Evolutionary conservation across 352 stramenopile genomes (phyloP), one percentile per base, ranked within the genome.

Genomic region (Phytophthora agathidicida): DNA sequence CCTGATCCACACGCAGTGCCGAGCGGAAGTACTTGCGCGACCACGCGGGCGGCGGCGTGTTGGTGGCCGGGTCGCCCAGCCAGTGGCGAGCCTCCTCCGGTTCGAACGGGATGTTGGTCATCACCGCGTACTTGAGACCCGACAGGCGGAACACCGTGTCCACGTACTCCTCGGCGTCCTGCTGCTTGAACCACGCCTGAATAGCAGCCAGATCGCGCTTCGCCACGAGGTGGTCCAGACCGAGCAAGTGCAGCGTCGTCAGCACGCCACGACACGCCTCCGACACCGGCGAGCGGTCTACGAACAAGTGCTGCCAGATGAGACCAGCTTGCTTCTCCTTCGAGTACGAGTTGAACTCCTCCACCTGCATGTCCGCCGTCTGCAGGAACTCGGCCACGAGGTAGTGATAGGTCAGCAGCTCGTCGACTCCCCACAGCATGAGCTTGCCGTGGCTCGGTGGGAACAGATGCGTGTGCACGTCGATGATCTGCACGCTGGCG

Each of bases 321-420:
- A 95, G 56, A 56, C 82, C 58, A 2, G 92, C 91, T 68, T 98
- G 90, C 50, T 85, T 51, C 26, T 78, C 60, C 74, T 93, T 96
- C 22, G 68, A 70, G 37, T 86, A 78, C 20, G 76, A 63, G 67
- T 95, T 96, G 63, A 97, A 97, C 41, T 63, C 54, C 46, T 96
- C 83, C 5, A 89, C 82, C 28, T 79, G 68, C 13, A 87, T 75
- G 14, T 83, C 68, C n/a, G 80, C 84, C 17, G 88, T 97, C 61
- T 96, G 94, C 56, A 98, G 91, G 62, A 93, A 97, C 77, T 98
- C 94, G 3, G 92, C 89, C 14, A 98, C 92, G 9, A 98, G 71
- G 66, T 98, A 98, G 72, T 98, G 94, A 68, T 98, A 98, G 23
- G 91, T 98, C 27, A 98, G 74, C 36, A 98, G 68, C 62, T 97